Evolutionary conservation across 352 stramenopile species (phyloP), one percentile per base, ranked within the genome.

Genomic region (Globisporangium apiculatum): DNA sequence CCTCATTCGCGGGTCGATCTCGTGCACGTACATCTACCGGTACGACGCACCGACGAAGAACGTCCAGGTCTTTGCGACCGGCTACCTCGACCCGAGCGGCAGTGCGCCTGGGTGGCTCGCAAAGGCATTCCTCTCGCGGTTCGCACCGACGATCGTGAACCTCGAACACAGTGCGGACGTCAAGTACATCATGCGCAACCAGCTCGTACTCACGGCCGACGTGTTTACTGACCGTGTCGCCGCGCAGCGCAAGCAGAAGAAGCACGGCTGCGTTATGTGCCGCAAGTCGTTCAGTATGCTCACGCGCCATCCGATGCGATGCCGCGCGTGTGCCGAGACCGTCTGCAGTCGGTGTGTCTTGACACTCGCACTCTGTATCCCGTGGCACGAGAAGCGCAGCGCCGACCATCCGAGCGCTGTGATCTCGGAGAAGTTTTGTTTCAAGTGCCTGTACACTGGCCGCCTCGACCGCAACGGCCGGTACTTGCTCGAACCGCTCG

Each of bases 251-350:
- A 69, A 71, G 17, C 65, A 71, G 58, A 80, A 85, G 61, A 86
- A 87, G 62, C 79, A 88, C 62, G 76, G 76, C 9, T 86, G 73
- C 56, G 81, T 74, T 48, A 73, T 83, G 53, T 90, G 80, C 49
- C 76, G 86, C 55, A 89, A 87, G 64, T 85, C 73, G 54, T 87
- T 90, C 48, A 65, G 75, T 1, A 70, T 86, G 49, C 61, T 89
- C 36, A 72, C 74, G 37, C 69, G 75, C 37, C 76, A 83, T 24
- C 79, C 79, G 3, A 79, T 90, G 53, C 77, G 87, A 58, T 90
- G 82, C 49, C 82, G 82, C 15, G 84, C 87, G 77, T 91, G 82
- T 17, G 82, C 77, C 14, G 77, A 89, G 53, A 77, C 87, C 52
- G 82, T 89, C 61, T 89, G 79, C 55, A 75, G 67, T 14, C 69